Base-by-base conservation (phyloP, 2,329 filamentous ascomycete species). In the Penicillium italicum region DNA sequence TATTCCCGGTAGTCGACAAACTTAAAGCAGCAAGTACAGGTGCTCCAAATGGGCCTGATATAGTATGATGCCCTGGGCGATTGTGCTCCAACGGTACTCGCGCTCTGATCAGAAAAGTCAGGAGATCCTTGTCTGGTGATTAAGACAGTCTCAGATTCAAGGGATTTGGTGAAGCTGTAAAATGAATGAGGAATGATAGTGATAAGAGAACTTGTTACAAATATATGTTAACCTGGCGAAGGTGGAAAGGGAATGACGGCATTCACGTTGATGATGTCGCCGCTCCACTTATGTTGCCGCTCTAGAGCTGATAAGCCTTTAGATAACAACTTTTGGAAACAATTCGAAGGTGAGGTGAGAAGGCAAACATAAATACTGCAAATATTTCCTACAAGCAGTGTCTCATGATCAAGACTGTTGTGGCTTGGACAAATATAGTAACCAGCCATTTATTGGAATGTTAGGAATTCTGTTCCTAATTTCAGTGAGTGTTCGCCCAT, bases 241-340 rank as follows among this genome's bases (percentile, higher is more conserved):
- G 50, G 41, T 50, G 40, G 33, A 40, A 47, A 50, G 48, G 48
- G 50, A 45, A 58, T 66, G 63, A 66, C 59, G 60, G 52, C 59
- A 61, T 65, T 50, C 40, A 40, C 28, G 52, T 31, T 58, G 53
- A 64, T 65, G 62, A 64, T 64, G 62, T 64, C 62, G 62, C 62
- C 62, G 56, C 60, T 65, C 62, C 62, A 64, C 62, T 54, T 42
- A 53, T 56, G 41, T 56, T 46, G 42, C 54, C 54, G 43, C 45
- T 37, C 31, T 28, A 30, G 24, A 47, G 55, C 61, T 57, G 63
- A 66, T 65, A 64, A 64, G 62, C 45, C 49, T 44, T 26, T 4
- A 16, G 50, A 53, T 53, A 53, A 49, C 43, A 28, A 41, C 11
- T 34, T 34, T 24, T 44, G 0, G 28, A 44, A 44, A 16, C 12